Percentiles rank a stretch among this genome's conserved stretches.
Evolutionary conservation across 2,329 filamentous ascomycete genomes (phyloP).

Genomic region (Ophiostoma angusticollis): DNA sequence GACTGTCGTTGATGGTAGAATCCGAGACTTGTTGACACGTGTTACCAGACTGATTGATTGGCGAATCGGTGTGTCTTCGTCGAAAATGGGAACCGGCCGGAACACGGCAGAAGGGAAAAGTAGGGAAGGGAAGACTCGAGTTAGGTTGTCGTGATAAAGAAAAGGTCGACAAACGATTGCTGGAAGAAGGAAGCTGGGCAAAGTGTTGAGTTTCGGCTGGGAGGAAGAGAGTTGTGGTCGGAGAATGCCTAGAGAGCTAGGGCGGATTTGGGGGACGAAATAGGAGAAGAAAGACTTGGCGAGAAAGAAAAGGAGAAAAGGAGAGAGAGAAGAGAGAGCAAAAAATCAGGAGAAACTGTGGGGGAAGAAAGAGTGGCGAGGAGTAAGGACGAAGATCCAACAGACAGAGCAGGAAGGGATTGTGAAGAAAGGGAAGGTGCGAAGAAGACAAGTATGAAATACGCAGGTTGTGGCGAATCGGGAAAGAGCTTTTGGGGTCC

Average conservation of each 20-base stretch:
- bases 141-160: too few relatives aligned
- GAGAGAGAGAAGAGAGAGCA: neutral
- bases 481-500: conserved; percentile 3
- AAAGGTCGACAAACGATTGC: too few relatives aligned
- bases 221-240: too few relatives aligned
- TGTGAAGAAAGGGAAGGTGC: too few relatives aligned
- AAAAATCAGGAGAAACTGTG: neutral
- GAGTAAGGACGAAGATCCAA: neutral
- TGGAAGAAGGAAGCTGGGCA: too few relatives aligned
- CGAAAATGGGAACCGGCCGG: neutral
- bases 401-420: too few relatives aligned
- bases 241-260: too few relatives aligned
- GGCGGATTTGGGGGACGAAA: neutral
- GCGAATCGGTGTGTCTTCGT: neutral
- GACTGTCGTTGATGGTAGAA: neutral
- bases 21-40: conserved; percentile 4
- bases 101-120: neutral
- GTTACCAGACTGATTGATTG: conserved; percentile 1
- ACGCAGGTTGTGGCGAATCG: conserved; percentile 2
- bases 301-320: neutral
- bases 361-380: neutral
- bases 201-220: too few relatives aligned
- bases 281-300: neutral
- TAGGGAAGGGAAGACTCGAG: neutral
- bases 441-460: conserved; percentile 4